Percentiles rank a stretch among this genome's conserved stretches.
phyloP scores from a whole-genome alignment of 148 eudicot genomes.

The Nepenthes gracilis region DNA sequence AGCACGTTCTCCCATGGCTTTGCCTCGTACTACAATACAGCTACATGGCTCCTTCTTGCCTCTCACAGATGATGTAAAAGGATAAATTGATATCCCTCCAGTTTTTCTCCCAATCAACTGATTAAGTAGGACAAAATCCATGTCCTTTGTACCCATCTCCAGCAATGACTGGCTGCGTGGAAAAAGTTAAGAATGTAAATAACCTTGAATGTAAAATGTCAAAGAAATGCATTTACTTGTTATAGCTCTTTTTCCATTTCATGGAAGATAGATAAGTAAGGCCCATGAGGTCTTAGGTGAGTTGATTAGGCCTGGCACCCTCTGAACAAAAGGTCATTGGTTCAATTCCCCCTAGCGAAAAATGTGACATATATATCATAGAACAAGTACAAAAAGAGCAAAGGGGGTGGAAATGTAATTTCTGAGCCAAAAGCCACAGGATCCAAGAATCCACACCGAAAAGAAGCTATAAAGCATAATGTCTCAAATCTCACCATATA shows the following conservation, averaged over 20 bases:
- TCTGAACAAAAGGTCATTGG: too few species aligned
- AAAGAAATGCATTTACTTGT: not conserved
- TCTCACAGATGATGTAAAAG: constrained; percentile 75
- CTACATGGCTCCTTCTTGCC: constrained; percentile 64
- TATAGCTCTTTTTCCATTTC: not conserved
- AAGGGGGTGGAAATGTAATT: too few species aligned
- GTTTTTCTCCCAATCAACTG: constrained; percentile 98
- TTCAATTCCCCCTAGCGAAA: too few species aligned
- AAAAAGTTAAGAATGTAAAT: not conserved
- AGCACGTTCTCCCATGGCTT: constrained; percentile 89
- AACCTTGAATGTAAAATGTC: not conserved
- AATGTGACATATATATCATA: too few species aligned
- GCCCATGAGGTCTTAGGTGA: not conserved
- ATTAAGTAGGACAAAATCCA: constrained; percentile 93
- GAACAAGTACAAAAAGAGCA: too few species aligned
- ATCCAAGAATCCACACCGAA: too few species aligned
- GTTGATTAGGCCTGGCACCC: too few species aligned
- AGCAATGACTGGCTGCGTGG: constrained; percentile 70
- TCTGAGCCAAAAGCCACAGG: too few species aligned
- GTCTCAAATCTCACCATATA: too few species aligned
- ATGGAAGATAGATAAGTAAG: not conserved
- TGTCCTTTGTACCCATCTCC: constrained; percentile 98
- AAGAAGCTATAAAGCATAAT: too few species aligned
- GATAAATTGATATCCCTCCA: constrained; percentile 93
- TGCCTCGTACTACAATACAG: constrained; percentile 80